Evolutionary conservation across 1,139 yeast species (phyloP).

Genomic region (Yamadazyma aaseri): DNA sequence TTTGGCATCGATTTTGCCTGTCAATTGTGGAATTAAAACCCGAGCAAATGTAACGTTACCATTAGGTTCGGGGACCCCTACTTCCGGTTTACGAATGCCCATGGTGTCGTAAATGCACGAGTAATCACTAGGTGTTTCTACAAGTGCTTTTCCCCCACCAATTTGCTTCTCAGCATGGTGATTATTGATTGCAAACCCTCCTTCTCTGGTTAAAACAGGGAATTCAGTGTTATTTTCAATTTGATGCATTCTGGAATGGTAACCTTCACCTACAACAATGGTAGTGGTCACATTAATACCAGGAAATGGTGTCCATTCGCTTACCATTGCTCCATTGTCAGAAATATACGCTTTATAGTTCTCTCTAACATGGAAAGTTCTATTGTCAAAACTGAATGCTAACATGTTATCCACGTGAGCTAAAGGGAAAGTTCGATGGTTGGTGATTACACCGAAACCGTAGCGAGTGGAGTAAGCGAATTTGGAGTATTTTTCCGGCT

Average conservation of each 20-base stretch:
- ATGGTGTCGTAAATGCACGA: slow-evolving; percentile 12
- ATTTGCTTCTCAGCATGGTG: slow-evolving; percentile 5
- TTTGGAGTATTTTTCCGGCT: slow-evolving; percentile 25
- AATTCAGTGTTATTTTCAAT: slow-evolving; percentile 13
- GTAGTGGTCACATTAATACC: slow-evolving; percentile 23
- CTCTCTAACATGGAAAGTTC: slow-evolving; percentile 11
- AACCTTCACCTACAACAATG: slow-evolving; percentile 18
- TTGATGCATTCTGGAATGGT: slow-evolving; percentile 22
- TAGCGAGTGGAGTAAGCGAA: slow-evolving; percentile 28
- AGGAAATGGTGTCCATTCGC: slow-evolving; percentile 21
- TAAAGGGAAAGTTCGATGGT: slow-evolving; percentile 12
- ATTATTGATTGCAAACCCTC: slow-evolving; percentile 15
- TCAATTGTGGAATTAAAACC: slow-evolving; percentile 10
- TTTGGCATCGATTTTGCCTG: slow-evolving; percentile 4
- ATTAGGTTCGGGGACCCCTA: slow-evolving; percentile 23
- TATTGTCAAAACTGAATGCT: slow-evolving; percentile 13
- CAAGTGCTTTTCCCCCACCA: slow-evolving; percentile 3
- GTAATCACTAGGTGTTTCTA: slow-evolving; percentile 8
- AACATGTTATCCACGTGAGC: slow-evolving; percentile 22
- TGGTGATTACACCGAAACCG: slow-evolving; percentile 23
- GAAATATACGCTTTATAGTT: slow-evolving; percentile 9
- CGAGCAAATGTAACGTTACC: slow-evolving; percentile 20
- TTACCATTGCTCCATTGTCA: slow-evolving; percentile 15
- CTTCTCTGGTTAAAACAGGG: slow-evolving; percentile 18
- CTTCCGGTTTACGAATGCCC: slow-evolving; percentile 12